Evolutionary conservation across 108 stramenopile species (phyloP).

Genomic region (Conticribra weissflogii): DNA sequence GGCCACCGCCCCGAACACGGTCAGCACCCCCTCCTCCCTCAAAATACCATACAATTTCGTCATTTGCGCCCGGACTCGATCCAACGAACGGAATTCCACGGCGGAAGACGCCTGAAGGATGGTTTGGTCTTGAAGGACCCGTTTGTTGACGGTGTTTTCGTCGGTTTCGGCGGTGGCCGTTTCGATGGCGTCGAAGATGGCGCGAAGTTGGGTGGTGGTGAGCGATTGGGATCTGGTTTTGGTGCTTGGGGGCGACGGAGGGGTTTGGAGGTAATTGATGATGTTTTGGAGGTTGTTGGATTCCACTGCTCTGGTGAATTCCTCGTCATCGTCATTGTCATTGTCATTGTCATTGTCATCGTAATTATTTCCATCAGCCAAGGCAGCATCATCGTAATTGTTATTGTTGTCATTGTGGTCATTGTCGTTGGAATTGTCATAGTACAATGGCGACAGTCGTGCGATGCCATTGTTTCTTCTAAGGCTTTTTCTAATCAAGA

Average conservation of each 20-base stretch:
- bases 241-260: slow-evolving; percentile 15
- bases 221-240: no score
- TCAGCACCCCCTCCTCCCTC: slow-evolving; percentile 53
- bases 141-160: slow-evolving; percentile 58
- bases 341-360: no score
- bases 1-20: slow-evolving; percentile 65
- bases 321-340: neutral
- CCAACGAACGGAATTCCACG: slow-evolving; percentile 56
- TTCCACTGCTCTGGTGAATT: slow-evolving; percentile 19
- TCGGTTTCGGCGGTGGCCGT: slow-evolving; percentile 62
- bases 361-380: no score
- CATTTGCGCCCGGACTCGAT: slow-evolving; percentile 74
- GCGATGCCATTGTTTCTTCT: no score
- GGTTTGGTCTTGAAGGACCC: slow-evolving; percentile 35
- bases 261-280: slow-evolving; percentile 35
- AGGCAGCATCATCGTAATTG: no score
- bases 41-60: slow-evolving; percentile 71
- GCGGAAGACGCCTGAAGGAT: slow-evolving; percentile 5
- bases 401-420: no score
- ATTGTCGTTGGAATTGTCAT: no score
- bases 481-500: no score
- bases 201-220: slow-evolving; percentile 15
- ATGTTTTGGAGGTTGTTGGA: slow-evolving; percentile 38
- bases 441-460: no score
- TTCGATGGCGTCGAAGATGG: slow-evolving; percentile 80